Evolutionary conservation across 1,284 basidiomycete genomes (phyloP).

Genomic region (Fomes fomentarius): DNA sequence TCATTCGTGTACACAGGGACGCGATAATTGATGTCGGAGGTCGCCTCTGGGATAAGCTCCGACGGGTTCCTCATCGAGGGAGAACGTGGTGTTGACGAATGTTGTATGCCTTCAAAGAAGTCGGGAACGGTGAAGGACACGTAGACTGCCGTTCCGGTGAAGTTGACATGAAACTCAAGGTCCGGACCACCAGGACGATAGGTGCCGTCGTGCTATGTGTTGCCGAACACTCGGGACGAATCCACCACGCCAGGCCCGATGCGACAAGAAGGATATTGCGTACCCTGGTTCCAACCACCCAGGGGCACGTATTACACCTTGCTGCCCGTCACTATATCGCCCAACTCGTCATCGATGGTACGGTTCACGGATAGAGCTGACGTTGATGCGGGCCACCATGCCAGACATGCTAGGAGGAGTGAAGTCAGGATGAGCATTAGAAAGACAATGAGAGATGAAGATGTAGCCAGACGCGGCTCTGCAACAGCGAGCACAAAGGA

Average conservation of each 20-base stretch:
- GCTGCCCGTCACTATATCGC: constrained; percentile 2
- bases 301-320: constrained; percentile 2
- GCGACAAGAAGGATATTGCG: background rate
- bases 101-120: no score
- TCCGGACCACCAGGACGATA: constrained; percentile 4
- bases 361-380: constrained; percentile 12
- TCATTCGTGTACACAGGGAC: constrained; percentile 8
- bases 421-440: background rate
- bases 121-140: constrained; percentile 13
- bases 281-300: constrained; percentile 1
- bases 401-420: background rate
- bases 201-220: constrained; percentile 20
- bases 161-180: background rate
- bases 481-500: no score
- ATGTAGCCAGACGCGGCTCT: no score
- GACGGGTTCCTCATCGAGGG: constrained; percentile 5
- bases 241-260: background rate
- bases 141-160: constrained; percentile 11
- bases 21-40: constrained; percentile 6
- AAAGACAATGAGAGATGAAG: no score
- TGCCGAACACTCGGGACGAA: constrained; percentile 3
- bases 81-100: constrained; percentile 9
- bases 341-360: constrained; percentile 22
- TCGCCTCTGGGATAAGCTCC: constrained; percentile 7
- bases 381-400: background rate